Percentiles rank a stretch among this genome's conserved stretches.
Conservation (phyloP, 2,329 filamentous ascomycete genomes). For the Thielaviopsis punctulata region DNA sequence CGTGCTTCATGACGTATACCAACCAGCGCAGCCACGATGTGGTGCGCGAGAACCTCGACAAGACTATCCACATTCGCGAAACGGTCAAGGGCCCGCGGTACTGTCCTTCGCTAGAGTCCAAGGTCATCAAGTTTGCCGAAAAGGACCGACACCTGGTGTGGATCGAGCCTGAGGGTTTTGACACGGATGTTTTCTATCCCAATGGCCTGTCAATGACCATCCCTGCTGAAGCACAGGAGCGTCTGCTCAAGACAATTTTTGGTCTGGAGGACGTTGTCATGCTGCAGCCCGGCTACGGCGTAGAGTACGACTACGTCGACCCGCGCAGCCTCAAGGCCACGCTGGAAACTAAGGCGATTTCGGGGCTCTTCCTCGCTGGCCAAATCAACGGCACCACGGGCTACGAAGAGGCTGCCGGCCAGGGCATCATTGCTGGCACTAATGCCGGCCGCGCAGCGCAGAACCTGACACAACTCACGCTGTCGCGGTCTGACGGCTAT, state of each 20-base stretch:
- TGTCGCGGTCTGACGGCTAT: conserved; percentile 77
- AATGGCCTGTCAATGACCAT: conserved; percentile 97
- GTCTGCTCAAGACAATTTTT: conserved; percentile 68
- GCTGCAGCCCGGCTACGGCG: conserved; percentile 89
- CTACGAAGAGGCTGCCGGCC: conserved; percentile 91
- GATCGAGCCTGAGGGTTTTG: conserved; percentile 92
- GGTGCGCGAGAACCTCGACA: conserved; percentile 77
- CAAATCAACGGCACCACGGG: conserved; percentile 98
- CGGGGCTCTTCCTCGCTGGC: conserved; percentile 76
- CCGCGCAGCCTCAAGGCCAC: conserved; percentile 75
- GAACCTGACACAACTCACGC: conserved; percentile 43
- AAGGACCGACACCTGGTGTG: conserved; percentile 78
- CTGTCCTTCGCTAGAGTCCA: conserved; percentile 88
- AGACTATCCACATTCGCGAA: conserved; percentile 90
- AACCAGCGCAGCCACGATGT: conserved; percentile 70
- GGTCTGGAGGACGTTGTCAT: conserved; percentile 80
- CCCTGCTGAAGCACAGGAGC: conserved; percentile 69
- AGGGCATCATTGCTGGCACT: conserved; percentile 81
- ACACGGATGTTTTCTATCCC: conserved; percentile 79
- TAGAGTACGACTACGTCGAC: conserved; percentile 97
- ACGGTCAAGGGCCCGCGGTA: conserved; percentile 88
- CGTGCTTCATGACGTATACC: conserved; percentile 78
- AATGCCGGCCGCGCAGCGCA: conserved; percentile 76
- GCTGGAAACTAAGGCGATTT: conserved; percentile 82
- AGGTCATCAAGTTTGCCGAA: conserved; percentile 72